phyloP scores from a whole-genome alignment of 805 yeast species.

The Hyphopichia homilentoma region DNA sequence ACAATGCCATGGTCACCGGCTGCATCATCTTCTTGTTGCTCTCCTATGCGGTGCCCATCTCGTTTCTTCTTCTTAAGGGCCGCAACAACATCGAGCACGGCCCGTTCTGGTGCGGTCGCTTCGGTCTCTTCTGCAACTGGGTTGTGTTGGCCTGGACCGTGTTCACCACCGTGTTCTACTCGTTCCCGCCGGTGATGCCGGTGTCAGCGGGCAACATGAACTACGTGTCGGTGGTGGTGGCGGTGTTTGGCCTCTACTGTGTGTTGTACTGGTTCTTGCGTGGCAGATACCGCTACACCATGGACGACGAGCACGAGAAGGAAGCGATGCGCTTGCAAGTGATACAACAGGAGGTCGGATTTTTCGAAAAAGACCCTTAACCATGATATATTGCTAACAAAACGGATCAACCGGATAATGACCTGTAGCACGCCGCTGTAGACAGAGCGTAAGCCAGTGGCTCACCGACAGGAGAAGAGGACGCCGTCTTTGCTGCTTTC shows the following conservation, averaged over 20 bases:
- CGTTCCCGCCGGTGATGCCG: constrained; percentile 63
- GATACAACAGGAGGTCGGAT: too few relatives aligned
- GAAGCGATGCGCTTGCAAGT: constrained; percentile 10
- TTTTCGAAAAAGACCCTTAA: too few relatives aligned
- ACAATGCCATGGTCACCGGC: constrained; percentile 59
- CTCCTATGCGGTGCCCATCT: constrained; percentile 55
- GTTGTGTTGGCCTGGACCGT: constrained; percentile 54
- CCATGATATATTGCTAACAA: too few relatives aligned
- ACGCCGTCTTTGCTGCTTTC: too few relatives aligned
- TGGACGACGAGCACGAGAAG: constrained; percentile 16
- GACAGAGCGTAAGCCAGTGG: too few relatives aligned
- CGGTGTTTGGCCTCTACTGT: constrained; percentile 41
- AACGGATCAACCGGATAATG: too few relatives aligned
- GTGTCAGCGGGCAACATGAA: constrained; percentile 62
- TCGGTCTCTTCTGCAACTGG: constrained; percentile 49
- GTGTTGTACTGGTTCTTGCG: constrained; percentile 51
- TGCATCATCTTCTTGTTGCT: constrained; percentile 56
- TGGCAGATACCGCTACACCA: constrained; percentile 20
- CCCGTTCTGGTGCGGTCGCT: constrained; percentile 61
- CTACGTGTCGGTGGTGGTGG: constrained; percentile 53
- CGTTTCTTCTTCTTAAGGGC: constrained; percentile 45
- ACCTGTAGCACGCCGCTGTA: too few relatives aligned
- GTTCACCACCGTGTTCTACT: constrained; percentile 58
- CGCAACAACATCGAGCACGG: constrained; percentile 55
- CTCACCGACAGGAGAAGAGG: too few relatives aligned